Base-by-base conservation (phyloP, 441 rosid genomes). In the Syzygium syzygioides region DNA sequence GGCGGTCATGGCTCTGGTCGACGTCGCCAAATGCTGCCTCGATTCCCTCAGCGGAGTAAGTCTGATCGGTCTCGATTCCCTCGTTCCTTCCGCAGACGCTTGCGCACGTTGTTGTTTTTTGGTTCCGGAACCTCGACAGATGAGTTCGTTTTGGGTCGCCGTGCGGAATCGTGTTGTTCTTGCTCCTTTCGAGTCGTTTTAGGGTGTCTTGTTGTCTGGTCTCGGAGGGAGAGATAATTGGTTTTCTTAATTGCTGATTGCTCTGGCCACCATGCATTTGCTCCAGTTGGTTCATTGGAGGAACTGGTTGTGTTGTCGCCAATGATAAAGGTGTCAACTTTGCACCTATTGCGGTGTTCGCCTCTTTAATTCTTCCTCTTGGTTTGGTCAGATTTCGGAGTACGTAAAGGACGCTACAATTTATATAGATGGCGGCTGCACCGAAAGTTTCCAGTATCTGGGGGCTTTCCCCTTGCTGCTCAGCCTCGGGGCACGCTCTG, bases 381-480 rank as follows among this genome's bases (percentile, higher is more conserved):
- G 19, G 86, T 19, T 84, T 88, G 80, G 89, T 87, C 88, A 96
- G 99, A 92, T 96, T 87, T 92, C 96, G 20, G 98, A 96, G 91
- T 93, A 94, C 89, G 83, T 96, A 14, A 92, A 94, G 90, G 97
- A 93, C 88, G 92, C 98, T 54, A 90, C 95, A 60, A 89, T 98
- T 64, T 98, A 98, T 90, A 91, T 96, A 12, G 99, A 98, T 92
- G 94, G 97, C 79, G 99, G 99, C 26, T 98, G 98, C 91, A 94
- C 98, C 7, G 99, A 98, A 91, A 94, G 99, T 89, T 98, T 98
- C 91, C 98, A 96, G 87, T 90, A 92, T 90, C 92, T 93, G 37
- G 99, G 99, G 93, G 98, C 97, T 10, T 96, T 95, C 89, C 96
- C 99, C 85, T 59, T 92, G 88, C 89, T 96, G 66, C 91, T 98